A percentile compares a stretch with the other conserved stretches of the same genome.
These are phyloP conservation scores for Suillus alpinus DNA, from an alignment of 768 basidiomycete species.

Conservation along the genomic window DNA sequence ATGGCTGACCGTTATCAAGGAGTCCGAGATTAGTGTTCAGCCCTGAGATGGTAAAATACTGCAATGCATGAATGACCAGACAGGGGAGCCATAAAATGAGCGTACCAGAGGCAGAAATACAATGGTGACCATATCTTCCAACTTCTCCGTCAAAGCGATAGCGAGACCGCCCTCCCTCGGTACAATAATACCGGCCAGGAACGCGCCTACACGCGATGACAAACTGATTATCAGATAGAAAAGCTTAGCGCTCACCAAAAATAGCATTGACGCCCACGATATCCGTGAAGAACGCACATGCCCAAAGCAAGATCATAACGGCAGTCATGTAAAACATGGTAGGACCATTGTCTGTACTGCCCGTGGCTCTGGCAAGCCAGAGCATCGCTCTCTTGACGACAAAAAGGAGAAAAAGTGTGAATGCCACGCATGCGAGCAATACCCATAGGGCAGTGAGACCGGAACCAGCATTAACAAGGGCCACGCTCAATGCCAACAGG, in stretches of 20 bases:
- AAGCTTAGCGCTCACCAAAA: conserved; percentile 52
- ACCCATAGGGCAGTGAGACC: conserved; percentile 87
- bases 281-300: conserved; percentile 90
- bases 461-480: conserved; percentile 83
- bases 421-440: conserved; percentile 75
- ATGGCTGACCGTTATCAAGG: conserved; percentile 61
- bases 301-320: conserved; percentile 78
- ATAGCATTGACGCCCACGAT: conserved; percentile 90
- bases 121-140: conserved; percentile 94
- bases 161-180: conserved; percentile 87
- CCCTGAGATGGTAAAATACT: conserved; percentile 94
- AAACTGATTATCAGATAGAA: not conserved
- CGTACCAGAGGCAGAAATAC: conserved; percentile 82
- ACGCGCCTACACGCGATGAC: conserved; percentile 51
- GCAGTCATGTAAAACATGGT: conserved; percentile 88
- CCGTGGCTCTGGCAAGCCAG: conserved; percentile 76
- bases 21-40: conserved; percentile 86
- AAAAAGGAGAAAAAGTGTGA: conserved; percentile 73
- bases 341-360: conserved; percentile 79
- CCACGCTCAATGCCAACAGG: conserved; percentile 85
- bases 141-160: conserved; percentile 85
- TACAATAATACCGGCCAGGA: conserved; percentile 76
- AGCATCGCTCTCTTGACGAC: conserved; percentile 57
- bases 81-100: not conserved
- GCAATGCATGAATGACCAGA: not conserved